Conservation (phyloP, 2,329 filamentous ascomycete species). For the Arachnomyces sp. region DNA sequence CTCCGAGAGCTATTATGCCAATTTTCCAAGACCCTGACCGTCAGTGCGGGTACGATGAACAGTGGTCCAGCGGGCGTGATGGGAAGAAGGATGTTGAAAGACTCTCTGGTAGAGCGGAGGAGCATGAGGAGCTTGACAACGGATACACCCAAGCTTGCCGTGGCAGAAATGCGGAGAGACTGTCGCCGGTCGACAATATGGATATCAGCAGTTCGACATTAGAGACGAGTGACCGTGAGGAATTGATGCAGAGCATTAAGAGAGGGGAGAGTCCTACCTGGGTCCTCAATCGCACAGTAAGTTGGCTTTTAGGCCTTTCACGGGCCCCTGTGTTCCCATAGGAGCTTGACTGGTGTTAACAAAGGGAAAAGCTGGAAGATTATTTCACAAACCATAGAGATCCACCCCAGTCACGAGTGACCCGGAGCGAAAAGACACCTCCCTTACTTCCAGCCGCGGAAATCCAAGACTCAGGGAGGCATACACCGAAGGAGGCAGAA, state of each 20-base stretch:
- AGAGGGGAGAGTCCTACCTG: constrained; percentile 68
- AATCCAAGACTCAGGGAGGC: constrained; percentile 29
- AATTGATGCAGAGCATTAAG: constrained; percentile 80
- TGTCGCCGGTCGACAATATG: no score
- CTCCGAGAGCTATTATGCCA: constrained; percentile 17
- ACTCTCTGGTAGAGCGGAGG: no score
- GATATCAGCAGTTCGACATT: constrained; percentile 10
- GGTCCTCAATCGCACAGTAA: constrained; percentile 57
- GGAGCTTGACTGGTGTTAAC: neutral
- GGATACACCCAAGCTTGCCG: constrained; percentile 11
- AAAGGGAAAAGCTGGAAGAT: constrained; percentile 25
- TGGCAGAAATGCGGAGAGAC: constrained; percentile 10
- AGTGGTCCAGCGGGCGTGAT: no score
- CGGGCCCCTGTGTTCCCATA: no score
- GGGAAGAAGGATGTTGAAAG: no score
- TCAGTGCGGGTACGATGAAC: constrained; percentile 12
- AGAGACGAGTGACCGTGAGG: constrained; percentile 53
- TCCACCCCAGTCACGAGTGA: constrained; percentile 33
- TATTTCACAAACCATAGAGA: constrained; percentile 31
- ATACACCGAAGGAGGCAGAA: constrained; percentile 30
- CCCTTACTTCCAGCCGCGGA: constrained; percentile 40
- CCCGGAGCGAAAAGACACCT: constrained; percentile 10
- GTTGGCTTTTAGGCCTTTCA: constrained; percentile 12
- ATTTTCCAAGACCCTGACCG: constrained; percentile 24
- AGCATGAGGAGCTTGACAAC: no score